Evolutionary conservation across 345 rosid genomes (phyloP).

Genomic region (Boechera divaricarpa): DNA sequence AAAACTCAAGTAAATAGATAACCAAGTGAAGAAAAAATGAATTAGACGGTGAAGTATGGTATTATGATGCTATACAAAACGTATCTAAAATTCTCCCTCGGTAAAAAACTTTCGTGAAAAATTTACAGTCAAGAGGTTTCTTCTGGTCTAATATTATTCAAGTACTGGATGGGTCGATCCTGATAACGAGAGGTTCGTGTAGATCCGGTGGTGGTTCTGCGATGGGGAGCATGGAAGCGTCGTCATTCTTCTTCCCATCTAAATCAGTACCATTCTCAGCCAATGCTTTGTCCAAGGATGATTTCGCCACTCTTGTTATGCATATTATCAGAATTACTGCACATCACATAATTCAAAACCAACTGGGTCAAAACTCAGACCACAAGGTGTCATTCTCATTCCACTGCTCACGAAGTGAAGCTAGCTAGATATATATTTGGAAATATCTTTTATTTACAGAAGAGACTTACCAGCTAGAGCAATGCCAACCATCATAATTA

Average conservation of each 20-base stretch:
- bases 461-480: constrained; percentile 49
- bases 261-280: constrained; percentile 46
- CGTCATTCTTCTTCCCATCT: constrained; percentile 42
- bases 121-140: constrained; percentile 35
- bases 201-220: constrained; percentile 41
- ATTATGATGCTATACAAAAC: constrained; percentile 34
- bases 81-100: constrained; percentile 26
- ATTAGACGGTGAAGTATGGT: not conserved
- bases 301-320: constrained; percentile 54
- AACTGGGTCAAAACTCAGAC: not conserved
- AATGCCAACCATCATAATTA: constrained; percentile 48
- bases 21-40: not conserved
- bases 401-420: not conserved
- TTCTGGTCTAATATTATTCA: constrained; percentile 7
- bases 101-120: constrained; percentile 19
- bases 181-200: constrained; percentile 42
- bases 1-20: not conserved
- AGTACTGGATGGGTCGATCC: constrained; percentile 42
- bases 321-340: constrained; percentile 51
- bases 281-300: constrained; percentile 54
- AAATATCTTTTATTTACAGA: not conserved
- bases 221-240: constrained; percentile 28
- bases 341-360: not conserved
- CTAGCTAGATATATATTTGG: not conserved
- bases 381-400: not conserved